Evolutionary conservation across 1,139 yeast genomes (phyloP), one percentile per base, ranked within the genome.

Genomic region (Zygotorulaspora mrakii): DNA sequence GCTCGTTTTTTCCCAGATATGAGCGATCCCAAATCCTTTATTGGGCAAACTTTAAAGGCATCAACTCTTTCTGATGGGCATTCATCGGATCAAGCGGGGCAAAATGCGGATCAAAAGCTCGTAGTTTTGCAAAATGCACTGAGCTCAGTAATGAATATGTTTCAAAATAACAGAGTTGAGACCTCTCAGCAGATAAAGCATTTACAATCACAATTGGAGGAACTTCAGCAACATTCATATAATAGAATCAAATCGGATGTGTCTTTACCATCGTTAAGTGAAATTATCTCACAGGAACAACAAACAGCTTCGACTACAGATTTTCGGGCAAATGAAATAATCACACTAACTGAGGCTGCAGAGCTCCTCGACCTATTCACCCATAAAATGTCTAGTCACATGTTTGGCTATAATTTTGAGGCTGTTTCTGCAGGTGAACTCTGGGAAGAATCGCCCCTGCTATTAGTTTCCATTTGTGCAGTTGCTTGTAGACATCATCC

Each of bases 401-500:
- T 81, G 30, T 80, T 79, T 62, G 87, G 87, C 1, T 81, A 79
- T 57, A 79, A 74, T 38, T 67, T 80, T 2, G 69, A 79, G 1
- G 67, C 69, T 39, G 69, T 77, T 39, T 64, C 73, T 0, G 69
- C 77, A 1, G 73, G 74, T 13, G 61, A 61, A 2, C 66, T 77
- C 6, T 79, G 85, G 85, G 61, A 65, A 3, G 53, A 69, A 3
- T 77, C 82, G 20, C 84, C 85, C 0, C 66, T 80, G 2, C 61
- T 80, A 14, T 73, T 79, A 2, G 76, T 79, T 43, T 78, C 85
- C 1, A 73, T 80, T 2, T 74, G 82, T 46, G 70, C 82, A 4
- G 78, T 80, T 12, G 73, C 85, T 0, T 76, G 81, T 17, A 75
- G 78, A 37, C 85, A 79, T 50, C 82, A 79, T 54, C 76, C 82